Conservation (phyloP, 305 asterid genomes). For the Rubia balearica region DNA sequence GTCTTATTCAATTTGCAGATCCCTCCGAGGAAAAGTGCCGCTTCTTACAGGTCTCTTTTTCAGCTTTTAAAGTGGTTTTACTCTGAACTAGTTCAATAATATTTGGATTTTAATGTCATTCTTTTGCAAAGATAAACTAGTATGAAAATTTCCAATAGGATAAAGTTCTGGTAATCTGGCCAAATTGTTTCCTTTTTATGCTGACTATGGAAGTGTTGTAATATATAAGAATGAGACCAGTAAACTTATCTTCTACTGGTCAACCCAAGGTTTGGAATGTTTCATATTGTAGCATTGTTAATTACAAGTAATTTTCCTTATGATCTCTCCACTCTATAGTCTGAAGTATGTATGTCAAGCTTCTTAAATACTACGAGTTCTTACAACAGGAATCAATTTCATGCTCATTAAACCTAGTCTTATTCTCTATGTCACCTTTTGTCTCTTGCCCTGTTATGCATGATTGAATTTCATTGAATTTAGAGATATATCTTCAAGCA, state of each 20-base stretch:
- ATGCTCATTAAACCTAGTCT: background rate
- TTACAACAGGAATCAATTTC: background rate
- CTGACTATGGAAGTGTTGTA: background rate
- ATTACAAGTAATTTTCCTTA: background rate
- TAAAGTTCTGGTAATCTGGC: background rate
- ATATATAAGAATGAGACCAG: background rate
- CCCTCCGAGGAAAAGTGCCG: conserved; percentile 80
- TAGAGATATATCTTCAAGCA: background rate
- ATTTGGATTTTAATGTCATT: background rate
- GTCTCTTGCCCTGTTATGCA: conserved; percentile 1
- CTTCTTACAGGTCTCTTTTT: conserved; percentile 71
- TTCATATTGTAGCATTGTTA: background rate
- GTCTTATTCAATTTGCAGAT: conserved; percentile 41
- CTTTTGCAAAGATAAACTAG: background rate
- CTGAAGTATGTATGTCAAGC: conserved; percentile 1
- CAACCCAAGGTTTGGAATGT: background rate
- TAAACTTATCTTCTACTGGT: conserved; percentile 1
- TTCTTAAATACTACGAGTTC: background rate
- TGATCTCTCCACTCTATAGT: background rate
- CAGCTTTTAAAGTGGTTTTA: conserved; percentile 2
- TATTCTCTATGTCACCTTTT: background rate
- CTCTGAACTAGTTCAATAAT: background rate
- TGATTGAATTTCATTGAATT: background rate
- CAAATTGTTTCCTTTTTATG: background rate
- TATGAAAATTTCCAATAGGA: background rate